phyloP scores from a whole-genome alignment of 495 filamentous ascomycete species.

The Hyaloscypha finlandica region DNA sequence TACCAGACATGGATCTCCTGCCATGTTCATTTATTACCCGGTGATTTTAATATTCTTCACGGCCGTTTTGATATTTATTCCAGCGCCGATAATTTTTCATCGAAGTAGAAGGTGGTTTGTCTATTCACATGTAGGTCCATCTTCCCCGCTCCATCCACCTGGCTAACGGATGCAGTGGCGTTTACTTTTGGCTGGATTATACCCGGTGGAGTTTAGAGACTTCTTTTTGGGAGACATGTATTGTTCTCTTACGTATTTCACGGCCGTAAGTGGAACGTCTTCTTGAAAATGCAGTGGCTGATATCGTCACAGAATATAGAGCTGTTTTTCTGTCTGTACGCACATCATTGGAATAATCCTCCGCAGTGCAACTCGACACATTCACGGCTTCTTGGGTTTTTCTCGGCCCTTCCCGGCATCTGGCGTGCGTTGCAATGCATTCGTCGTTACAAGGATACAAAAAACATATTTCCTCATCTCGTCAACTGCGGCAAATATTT shows the following conservation, averaged over 20 bases:
- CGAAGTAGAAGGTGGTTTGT: constrained; percentile 79
- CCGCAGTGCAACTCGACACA: constrained; percentile 80
- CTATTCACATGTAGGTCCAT: constrained; percentile 71
- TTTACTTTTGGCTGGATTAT: constrained; percentile 79
- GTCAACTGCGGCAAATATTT: constrained; percentile 91
- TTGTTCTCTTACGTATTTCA: constrained; percentile 88
- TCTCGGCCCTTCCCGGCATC: constrained; percentile 78
- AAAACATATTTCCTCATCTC: constrained; percentile 87
- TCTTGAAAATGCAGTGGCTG: background rate
- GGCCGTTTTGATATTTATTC: constrained; percentile 69
- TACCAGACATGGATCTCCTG: constrained; percentile 57
- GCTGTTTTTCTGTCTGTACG: constrained; percentile 94
- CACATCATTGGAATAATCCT: constrained; percentile 69
- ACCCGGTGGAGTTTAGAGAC: constrained; percentile 93
- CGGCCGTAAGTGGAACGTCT: constrained; percentile 63
- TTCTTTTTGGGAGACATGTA: constrained; percentile 98
- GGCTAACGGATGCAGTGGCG: constrained; percentile 62
- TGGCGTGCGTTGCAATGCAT: constrained; percentile 91
- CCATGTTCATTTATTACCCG: constrained; percentile 84
- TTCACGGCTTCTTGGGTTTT: constrained; percentile 83
- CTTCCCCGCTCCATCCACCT: background rate
- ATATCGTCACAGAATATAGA: constrained; percentile 66
- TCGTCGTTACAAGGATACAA: constrained; percentile 84
- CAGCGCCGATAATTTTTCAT: constrained; percentile 72
- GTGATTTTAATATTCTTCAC: constrained; percentile 75